Base-by-base conservation (phyloP, 2,329 filamentous ascomycete genomes). In the Kalmusia sp. region DNA sequence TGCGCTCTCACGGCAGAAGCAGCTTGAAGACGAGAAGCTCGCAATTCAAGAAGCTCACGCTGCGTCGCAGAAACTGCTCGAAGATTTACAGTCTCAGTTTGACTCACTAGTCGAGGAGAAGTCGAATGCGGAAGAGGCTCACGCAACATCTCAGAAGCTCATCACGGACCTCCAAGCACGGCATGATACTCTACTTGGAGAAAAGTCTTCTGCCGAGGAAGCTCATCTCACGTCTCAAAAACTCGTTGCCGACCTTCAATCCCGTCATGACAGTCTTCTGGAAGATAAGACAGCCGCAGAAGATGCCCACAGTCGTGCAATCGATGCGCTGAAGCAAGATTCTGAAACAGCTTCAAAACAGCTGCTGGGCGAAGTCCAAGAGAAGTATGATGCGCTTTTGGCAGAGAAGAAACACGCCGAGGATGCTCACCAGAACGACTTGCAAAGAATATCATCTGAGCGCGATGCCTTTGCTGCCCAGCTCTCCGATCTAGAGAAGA, bases 241-340 rank as follows among this genome's bases (percentile, higher is more conserved):
- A 8, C 57, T 67, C 12, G 54, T 72, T 44, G 52, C 58, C n/a
- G 68, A 72, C 14, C 60, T 74, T 19, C 68, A 71, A 44, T 58
- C 63, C 2, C 65, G 64, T 17, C 62, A 71, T 38, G 65, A 71
- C 40, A 59, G 56, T 17, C 53, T 73, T 0, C 35, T 69, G 5
- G 63, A 65, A 43, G 69, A 72, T 12, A 73, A 69, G 55, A 67
- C 61, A 0, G 47, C 55, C 14, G 67, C 65, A 4, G 65, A 72
- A 48, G 65, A 72, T 28, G 60, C 66, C 4, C 70, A 74, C 22
- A 57, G 45, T 31, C 62, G 59, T 15, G 64, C 67, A 0, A 51
- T 74, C 19, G 66, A 71, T 24, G 57, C 65, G 12, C 40, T 73
- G 44, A 72, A 70, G 51, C 47, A 65, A 31, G 65, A 72, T 7